These are phyloP conservation scores for Kalanchoe fedtschenkoi DNA, from an alignment of 164 flowering plant genomes.

Conservation along the genomic window DNA sequence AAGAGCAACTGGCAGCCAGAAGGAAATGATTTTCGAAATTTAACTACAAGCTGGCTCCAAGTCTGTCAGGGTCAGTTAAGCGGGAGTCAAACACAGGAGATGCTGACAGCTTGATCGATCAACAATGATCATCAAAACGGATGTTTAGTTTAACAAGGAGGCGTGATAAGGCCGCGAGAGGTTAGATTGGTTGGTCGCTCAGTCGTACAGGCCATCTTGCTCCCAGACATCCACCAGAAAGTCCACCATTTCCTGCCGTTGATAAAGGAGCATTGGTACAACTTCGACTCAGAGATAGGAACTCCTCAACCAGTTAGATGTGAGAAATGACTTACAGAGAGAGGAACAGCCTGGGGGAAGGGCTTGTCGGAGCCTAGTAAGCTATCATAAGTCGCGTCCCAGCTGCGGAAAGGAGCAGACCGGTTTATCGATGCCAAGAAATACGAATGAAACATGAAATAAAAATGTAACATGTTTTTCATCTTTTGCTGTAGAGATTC, in stretches of 20 bases:
- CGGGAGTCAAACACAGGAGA: no score
- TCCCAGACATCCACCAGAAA: constrained; percentile 60
- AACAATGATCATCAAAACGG: background rate
- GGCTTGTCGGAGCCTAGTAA: constrained; percentile 53
- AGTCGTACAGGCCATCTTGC: constrained; percentile 52
- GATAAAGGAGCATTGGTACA: background rate
- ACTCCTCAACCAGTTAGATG: background rate
- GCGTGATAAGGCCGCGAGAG: background rate
- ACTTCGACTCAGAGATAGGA: background rate
- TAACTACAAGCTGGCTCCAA: no score
- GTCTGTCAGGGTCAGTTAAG: no score
- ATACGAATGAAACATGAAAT: background rate
- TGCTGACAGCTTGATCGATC: no score
- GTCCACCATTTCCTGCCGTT: constrained; percentile 55
- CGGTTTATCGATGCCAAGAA: constrained; percentile 17
- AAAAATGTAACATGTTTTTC: background rate
- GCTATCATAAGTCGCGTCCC: constrained; percentile 45
- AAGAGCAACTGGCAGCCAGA: no score
- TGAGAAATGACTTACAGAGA: constrained; percentile 27
- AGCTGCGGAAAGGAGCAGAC: constrained; percentile 40
- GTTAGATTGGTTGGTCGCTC: constrained; percentile 7
- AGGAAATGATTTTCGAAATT: no score
- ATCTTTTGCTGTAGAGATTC: no score
- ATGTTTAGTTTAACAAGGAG: background rate
- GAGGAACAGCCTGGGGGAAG: constrained; percentile 44